A percentile compares a stretch with the other conserved stretches of the same genome.
These are phyloP conservation scores for Trichoderma arundinaceum DNA, from an alignment of 2,329 filamentous ascomycete species.

Conservation along the genomic window DNA sequence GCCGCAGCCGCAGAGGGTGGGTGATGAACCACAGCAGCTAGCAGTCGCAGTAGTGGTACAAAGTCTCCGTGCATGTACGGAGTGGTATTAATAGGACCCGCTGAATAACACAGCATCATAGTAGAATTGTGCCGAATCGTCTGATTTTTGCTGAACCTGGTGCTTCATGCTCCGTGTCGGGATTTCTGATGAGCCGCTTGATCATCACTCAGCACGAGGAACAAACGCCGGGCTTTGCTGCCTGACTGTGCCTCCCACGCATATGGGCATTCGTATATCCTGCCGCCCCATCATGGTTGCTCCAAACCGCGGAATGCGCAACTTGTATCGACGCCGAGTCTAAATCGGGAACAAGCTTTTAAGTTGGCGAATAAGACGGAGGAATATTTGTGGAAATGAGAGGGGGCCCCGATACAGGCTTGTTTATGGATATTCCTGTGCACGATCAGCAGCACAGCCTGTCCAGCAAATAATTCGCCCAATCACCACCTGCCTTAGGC, in stretches of 20 bases:
- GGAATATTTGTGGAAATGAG: constrained; percentile 27
- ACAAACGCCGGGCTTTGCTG: constrained; percentile 6
- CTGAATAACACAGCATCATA: not conserved
- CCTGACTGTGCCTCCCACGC: constrained; percentile 1
- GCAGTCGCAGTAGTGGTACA: not conserved
- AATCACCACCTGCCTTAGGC: constrained; percentile 2
- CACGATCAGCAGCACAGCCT: constrained; percentile 27
- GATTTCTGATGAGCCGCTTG: not conserved
- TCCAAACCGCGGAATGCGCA: constrained; percentile 20
- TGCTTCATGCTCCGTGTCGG: not conserved
- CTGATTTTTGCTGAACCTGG: not conserved
- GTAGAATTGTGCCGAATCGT: not conserved
- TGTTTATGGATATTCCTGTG: constrained; percentile 7
- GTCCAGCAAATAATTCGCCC: constrained; percentile 13
- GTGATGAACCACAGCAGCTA: not conserved
- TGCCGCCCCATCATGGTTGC: not conserved
- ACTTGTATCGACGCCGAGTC: constrained; percentile 1
- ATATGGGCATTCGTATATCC: constrained; percentile 7
- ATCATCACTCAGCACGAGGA: not conserved
- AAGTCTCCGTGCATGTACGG: too few relatives aligned
- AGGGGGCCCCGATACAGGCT: constrained; percentile 5
- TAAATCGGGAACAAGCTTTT: constrained; percentile 26
- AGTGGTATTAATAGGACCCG: not conserved
- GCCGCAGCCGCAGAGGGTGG: constrained; percentile 16
- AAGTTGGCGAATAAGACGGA: constrained; percentile 23